Percentiles rank a stretch among this genome's conserved stretches.
phyloP scores from a whole-genome alignment of 2,329 filamentous ascomycete species.

The Cercospora canescens region DNA sequence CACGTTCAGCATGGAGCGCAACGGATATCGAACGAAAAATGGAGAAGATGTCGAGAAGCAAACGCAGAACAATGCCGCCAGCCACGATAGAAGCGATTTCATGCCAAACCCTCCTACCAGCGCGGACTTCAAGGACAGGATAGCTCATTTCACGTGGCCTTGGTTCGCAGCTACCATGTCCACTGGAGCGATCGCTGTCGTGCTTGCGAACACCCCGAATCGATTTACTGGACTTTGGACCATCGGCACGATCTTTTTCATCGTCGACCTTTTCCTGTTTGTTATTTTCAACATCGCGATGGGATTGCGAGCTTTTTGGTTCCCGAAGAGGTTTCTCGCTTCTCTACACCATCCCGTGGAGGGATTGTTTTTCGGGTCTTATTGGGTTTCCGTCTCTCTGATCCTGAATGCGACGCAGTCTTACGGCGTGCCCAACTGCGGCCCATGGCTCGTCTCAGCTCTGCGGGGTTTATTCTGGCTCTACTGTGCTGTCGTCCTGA shows the following conservation, averaged over 20 bases:
- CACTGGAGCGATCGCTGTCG: constrained; percentile 67
- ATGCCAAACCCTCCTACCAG: constrained; percentile 16
- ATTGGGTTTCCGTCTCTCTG: constrained; percentile 68
- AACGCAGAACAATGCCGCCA: not conserved
- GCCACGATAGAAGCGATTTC: not conserved
- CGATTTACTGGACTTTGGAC: constrained; percentile 62
- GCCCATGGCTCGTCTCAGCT: not conserved
- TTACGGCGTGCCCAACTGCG: not conserved
- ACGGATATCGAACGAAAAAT: not conserved
- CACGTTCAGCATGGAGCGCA: not conserved
- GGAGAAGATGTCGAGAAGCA: not conserved
- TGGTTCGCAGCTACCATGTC: constrained; percentile 78
- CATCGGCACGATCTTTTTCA: constrained; percentile 68
- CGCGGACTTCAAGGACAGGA: constrained; percentile 26
- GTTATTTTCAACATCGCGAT: constrained; percentile 56
- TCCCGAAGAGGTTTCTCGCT: constrained; percentile 55
- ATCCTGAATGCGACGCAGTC: constrained; percentile 61
- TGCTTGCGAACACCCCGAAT: constrained; percentile 65
- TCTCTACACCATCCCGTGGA: constrained; percentile 68
- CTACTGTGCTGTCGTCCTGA: not conserved
- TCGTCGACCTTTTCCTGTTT: constrained; percentile 68
- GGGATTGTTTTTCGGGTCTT: constrained; percentile 71
- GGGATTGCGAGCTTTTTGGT: constrained; percentile 61
- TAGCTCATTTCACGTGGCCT: constrained; percentile 48
- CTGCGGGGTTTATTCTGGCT: not conserved